A percentile compares a stretch with the other conserved stretches of the same genome.
Evolutionary conservation across 2,329 filamentous ascomycete genomes (phyloP).

Genomic region (Penicillium expansum): DNA sequence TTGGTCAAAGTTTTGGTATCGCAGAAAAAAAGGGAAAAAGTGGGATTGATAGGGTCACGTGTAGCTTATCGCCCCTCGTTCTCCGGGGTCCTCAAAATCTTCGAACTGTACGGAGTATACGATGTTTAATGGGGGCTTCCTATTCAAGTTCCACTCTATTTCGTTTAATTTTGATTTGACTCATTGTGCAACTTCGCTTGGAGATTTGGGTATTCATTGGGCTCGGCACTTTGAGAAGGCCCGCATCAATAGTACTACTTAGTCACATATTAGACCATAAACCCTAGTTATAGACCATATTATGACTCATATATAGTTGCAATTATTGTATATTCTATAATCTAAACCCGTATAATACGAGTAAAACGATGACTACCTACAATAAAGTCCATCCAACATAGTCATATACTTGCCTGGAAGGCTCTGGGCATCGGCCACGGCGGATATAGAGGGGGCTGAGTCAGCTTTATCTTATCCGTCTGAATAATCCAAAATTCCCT

Average conservation of each 20-base stretch:
- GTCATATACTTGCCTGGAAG: not conserved
- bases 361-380: not conserved
- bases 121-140: not conserved
- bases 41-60: slow-evolving; percentile 33
- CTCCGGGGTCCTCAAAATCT: slow-evolving; percentile 23
- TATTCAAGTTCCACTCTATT: not conserved
- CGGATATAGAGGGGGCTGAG: slow-evolving; percentile 16
- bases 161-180: not conserved
- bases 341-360: not conserved
- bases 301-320: too few relatives aligned
- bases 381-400: not conserved
- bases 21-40: slow-evolving; percentile 27
- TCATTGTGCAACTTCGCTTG: slow-evolving; percentile 12
- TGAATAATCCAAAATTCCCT: slow-evolving; percentile 29
- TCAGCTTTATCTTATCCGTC: slow-evolving; percentile 34
- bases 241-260: slow-evolving; percentile 1
- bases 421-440: not conserved
- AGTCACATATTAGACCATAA: not conserved
- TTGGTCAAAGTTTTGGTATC: slow-evolving; percentile 8
- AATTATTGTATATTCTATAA: not conserved
- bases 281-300: not conserved
- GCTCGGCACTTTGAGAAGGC: not conserved
- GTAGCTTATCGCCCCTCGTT: slow-evolving; percentile 30
- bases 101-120: not conserved
- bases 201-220: slow-evolving; percentile 11